Evolutionary conservation across 768 basidiomycete species (phyloP).

Genomic region (Lactarius tabidus): DNA sequence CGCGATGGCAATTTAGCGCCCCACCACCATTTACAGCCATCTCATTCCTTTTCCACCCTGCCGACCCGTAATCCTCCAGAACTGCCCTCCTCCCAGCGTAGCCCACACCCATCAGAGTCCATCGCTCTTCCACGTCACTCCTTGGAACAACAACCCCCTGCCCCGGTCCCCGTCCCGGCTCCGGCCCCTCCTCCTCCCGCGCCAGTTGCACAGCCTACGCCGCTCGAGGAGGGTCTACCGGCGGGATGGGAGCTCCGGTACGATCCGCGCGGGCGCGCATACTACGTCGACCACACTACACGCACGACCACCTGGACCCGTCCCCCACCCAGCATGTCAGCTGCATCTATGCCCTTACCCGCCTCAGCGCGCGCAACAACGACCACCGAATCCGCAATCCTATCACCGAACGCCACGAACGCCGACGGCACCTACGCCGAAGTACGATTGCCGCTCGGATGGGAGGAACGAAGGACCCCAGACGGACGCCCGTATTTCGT

Average conservation of each 20-base stretch:
- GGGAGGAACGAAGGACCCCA: constrained; percentile 90
- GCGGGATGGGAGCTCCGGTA: constrained; percentile 79
- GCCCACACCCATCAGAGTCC: constrained; percentile 10
- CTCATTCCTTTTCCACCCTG: constrained; percentile 18
- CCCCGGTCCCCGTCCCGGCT: constrained; percentile 1
- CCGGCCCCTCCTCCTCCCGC: neutral
- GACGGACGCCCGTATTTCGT: constrained; percentile 77
- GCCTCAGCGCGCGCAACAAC: constrained; percentile 26
- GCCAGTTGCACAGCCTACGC: constrained; percentile 28
- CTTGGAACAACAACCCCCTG: constrained; percentile 9
- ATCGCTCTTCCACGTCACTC: constrained; percentile 5
- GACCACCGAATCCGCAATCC: constrained; percentile 7
- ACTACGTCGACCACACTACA: constrained; percentile 86
- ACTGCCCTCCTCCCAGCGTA: constrained; percentile 27
- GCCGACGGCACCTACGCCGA: constrained; percentile 44
- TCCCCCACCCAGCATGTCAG: constrained; percentile 35
- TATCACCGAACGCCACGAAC: constrained; percentile 24
- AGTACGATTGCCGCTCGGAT: constrained; percentile 78
- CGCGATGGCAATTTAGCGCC: constrained; percentile 18
- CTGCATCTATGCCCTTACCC: constrained; percentile 25
- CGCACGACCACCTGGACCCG: constrained; percentile 80
- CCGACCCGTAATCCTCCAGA: constrained; percentile 26
- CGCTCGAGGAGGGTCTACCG: constrained; percentile 64
- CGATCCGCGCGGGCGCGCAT: constrained; percentile 66
- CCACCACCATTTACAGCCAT: constrained; percentile 14